Evolutionary conservation across 441 rosid species (phyloP).

Genomic region (Codiaeum variegatum): DNA sequence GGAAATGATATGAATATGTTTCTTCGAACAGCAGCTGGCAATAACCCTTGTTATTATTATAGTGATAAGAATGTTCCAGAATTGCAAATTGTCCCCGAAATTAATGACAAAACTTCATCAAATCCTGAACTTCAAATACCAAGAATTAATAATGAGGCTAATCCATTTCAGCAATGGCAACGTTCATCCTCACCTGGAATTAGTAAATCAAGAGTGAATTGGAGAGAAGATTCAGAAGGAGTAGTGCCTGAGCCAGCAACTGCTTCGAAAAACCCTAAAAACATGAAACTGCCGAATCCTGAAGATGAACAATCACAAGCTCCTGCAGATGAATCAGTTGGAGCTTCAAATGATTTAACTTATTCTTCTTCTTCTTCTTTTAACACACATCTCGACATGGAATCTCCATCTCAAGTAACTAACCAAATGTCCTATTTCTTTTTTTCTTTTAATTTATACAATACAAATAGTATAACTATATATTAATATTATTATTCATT

Average conservation of each 20-base stretch:
- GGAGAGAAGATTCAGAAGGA: background rate
- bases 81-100: conserved; percentile 37
- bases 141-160: background rate
- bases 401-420: conserved; percentile 36
- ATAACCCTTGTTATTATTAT: background rate
- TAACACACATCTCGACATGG: conserved; percentile 23
- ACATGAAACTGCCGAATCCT: background rate
- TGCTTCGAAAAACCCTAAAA: background rate
- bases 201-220: background rate
- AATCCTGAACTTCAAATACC: conserved; percentile 1
- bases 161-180: conserved; percentile 6
- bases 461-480: too few species aligned
- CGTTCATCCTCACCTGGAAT: conserved; percentile 7
- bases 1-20: conserved; percentile 9
- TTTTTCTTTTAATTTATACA: too few species aligned
- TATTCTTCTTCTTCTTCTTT: conserved; percentile 20
- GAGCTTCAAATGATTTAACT: conserved; percentile 37
- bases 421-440: too few species aligned
- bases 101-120: background rate
- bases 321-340: conserved; percentile 26
- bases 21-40: background rate
- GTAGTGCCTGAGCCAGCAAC: background rate
- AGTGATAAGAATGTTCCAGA: conserved; percentile 20
- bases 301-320: conserved; percentile 54
- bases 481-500: background rate